A percentile compares a stretch with the other conserved stretches of the same genome.
These are phyloP conservation scores for Powellomyces hirtus DNA, from an alignment of 192 early-diverging fungal genomes.

Conservation along the genomic window DNA sequence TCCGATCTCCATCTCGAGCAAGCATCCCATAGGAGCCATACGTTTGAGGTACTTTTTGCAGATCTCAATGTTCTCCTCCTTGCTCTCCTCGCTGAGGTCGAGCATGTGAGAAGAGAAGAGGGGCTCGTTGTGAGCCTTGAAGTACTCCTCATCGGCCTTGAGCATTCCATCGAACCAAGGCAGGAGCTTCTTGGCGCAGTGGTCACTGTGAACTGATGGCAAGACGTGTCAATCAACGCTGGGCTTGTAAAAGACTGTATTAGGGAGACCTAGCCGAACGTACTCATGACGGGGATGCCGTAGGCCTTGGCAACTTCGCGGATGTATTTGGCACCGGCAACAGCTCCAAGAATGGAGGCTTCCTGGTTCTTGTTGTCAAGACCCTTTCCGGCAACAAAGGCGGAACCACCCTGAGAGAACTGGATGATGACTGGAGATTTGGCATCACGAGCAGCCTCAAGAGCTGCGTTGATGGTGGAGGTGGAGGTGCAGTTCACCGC, in stretches of 20 bases:
- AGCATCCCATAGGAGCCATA: constrained; percentile 81
- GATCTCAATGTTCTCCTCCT: constrained; percentile 90
- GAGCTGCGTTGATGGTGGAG: constrained; percentile 85
- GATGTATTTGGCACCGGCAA: constrained; percentile 87
- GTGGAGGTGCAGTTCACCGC: constrained; percentile 96
- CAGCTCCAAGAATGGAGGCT: constrained; percentile 84
- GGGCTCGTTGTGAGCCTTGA: constrained; percentile 87
- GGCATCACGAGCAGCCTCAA: constrained; percentile 91
- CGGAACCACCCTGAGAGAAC: constrained; percentile 91
- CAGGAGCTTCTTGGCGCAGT: constrained; percentile 95
- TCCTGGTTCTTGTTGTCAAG: constrained; percentile 83
- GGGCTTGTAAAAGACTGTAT: no score
- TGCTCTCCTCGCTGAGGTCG: constrained; percentile 91
- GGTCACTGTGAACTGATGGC: constrained; percentile 81
- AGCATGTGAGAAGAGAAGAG: constrained; percentile 99
- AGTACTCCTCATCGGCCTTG: constrained; percentile 91
- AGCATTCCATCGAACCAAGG: constrained; percentile 99
- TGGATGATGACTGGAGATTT: constrained; percentile 94
- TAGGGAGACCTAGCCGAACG: constrained; percentile 30
- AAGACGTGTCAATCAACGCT: no score
- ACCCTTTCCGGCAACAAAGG: constrained; percentile 92
- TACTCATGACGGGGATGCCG: constrained; percentile 65
- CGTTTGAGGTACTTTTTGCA: constrained; percentile 90
- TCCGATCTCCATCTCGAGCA: constrained; percentile 98
- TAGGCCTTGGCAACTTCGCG: constrained; percentile 80